Evolutionary conservation across 1,284 basidiomycete genomes (phyloP).

Genomic region (Takashimella koratensis): DNA sequence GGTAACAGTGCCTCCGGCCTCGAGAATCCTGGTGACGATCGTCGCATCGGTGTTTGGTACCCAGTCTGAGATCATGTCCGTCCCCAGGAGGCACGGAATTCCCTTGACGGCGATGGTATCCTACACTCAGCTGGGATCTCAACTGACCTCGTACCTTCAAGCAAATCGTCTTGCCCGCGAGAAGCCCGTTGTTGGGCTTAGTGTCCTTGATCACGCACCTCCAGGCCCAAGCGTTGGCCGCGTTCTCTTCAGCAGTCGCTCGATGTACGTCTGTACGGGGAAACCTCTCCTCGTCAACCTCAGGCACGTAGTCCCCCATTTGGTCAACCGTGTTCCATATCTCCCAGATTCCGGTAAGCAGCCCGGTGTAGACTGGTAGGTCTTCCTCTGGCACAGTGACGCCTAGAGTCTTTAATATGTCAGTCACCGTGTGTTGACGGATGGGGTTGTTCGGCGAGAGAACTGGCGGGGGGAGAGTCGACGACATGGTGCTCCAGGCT

Average conservation of each 20-base stretch:
- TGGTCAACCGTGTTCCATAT: constrained; percentile 28
- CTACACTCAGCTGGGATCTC: constrained; percentile 6
- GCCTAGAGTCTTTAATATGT: constrained; percentile 17
- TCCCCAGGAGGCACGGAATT: constrained; percentile 32
- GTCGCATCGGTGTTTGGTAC: constrained; percentile 50
- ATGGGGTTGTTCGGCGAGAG: constrained; percentile 28
- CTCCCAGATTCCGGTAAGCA: constrained; percentile 30
- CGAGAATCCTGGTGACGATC: constrained; percentile 53
- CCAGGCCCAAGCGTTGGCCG: constrained; percentile 31
- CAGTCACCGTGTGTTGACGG: constrained; percentile 13
- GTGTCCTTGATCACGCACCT: constrained; percentile 12
- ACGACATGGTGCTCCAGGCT: constrained; percentile 26
- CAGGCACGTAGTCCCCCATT: constrained; percentile 32
- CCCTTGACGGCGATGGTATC: constrained; percentile 30
- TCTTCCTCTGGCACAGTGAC: constrained; percentile 7
- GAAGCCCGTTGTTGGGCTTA: constrained; percentile 6
- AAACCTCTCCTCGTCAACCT: constrained; percentile 23
- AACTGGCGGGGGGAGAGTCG: constrained; percentile 16
- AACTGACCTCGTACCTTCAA: constrained; percentile 23
- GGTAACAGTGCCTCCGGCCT: constrained; percentile 50
- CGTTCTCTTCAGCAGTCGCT: constrained; percentile 19
- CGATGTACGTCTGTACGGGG: constrained; percentile 21
- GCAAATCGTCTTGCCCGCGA: constrained; percentile 29
- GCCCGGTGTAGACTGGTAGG: constrained; percentile 12
- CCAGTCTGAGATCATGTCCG: constrained; percentile 28